Percentiles rank a stretch among this genome's conserved stretches.
Conservation (phyloP, 2,329 filamentous ascomycete genomes). For the Hypoxylon rubiginosum region DNA sequence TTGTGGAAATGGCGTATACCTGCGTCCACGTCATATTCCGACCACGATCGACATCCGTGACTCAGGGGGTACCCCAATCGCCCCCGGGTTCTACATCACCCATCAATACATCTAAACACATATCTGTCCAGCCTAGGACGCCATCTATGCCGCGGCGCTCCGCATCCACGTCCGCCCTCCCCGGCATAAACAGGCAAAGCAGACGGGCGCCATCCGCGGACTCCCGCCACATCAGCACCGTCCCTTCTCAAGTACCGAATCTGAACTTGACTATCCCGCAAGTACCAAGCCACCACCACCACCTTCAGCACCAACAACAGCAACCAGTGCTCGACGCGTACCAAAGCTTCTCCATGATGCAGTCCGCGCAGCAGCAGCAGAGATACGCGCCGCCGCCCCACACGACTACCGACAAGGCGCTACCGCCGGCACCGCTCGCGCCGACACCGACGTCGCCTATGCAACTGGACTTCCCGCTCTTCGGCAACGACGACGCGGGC, state of each 20-base stretch:
- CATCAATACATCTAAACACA: slow-evolving; percentile 37
- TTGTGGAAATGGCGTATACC: slow-evolving; percentile 68
- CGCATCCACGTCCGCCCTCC: slow-evolving; percentile 45
- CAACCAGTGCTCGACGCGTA: slow-evolving; percentile 34
- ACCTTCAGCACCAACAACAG: too few relatives aligned
- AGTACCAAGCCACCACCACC: slow-evolving; percentile 19
- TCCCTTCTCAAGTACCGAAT: slow-evolving; percentile 27
- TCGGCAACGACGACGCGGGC: slow-evolving; percentile 27
- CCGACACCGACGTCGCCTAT: slow-evolving; percentile 47
- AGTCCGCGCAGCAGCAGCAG: slow-evolving; percentile 34
- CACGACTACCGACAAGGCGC: slow-evolving; percentile 49
- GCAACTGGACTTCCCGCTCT: slow-evolving; percentile 45
- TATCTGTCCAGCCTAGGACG: slow-evolving; percentile 37
- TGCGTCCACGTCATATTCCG: slow-evolving; percentile 53
- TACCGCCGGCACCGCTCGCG: slow-evolving; percentile 48
- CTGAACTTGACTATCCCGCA: slow-evolving; percentile 22
- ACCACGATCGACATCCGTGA: slow-evolving; percentile 44
- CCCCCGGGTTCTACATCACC: slow-evolving; percentile 26
- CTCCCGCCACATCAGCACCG: slow-evolving; percentile 18
- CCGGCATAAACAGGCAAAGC: slow-evolving; percentile 34
- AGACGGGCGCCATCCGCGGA: slow-evolving; percentile 36
- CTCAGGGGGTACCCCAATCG: slow-evolving; percentile 31
- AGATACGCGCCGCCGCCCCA: slow-evolving; percentile 28
- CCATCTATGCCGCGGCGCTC: slow-evolving; percentile 44
- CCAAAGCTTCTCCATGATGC: slow-evolving; percentile 32